Evolutionary conservation across 2,329 filamentous ascomycete species (phyloP), one percentile per base, ranked within the genome.

Genomic region (Verticillium alfalfae): DNA sequence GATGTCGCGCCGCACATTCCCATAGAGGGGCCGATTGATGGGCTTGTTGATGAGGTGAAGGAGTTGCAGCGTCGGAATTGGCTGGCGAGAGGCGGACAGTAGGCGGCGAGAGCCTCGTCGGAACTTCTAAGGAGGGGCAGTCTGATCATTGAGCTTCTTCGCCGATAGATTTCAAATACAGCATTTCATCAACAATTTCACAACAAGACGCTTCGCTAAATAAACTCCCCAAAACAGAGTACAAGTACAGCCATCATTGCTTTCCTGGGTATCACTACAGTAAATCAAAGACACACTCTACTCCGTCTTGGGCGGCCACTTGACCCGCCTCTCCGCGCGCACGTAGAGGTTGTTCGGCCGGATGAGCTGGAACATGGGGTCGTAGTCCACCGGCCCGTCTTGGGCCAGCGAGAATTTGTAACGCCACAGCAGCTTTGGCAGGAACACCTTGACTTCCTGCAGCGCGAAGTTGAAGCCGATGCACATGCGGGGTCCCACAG

Each of bases 381-480:
- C 84, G 56, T 87, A 87, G 60, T 85, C 83, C 6, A 86, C 73
- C 0, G 79, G 73, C 1, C 75, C 80, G 5, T 83, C 76, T 4
- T 77, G 76, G n/a, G 79, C 83, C n/a, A 78, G 70, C 10, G 64
- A 71, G 62, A 86, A 88, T 60, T 82, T 74, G 68, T 88, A 88
- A 8, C 85, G 76, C 62, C 80, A 88, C 2, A 88, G 71, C 41
- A 88, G 72, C 73, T 87, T 84, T 1, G 79, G 75, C 64, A 88
- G 45, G 66, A 86, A 80, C 4, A 86, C 76, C 74, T 87, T 87
- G 62, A 87, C 76, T 70, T 88, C 84, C 62, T 82, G 79, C 7
- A 88, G 73, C 0, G 85, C 86, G 70, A 88, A 87, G 71, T 87
- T 88, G 78, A 87, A 88, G 0, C 85, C 86, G 61, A 88, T 84